Evolutionary conservation across 139 green algal genomes (phyloP), one percentile per base, ranked within the genome.

Genomic region (Pseudopediastrum boryanum): DNA sequence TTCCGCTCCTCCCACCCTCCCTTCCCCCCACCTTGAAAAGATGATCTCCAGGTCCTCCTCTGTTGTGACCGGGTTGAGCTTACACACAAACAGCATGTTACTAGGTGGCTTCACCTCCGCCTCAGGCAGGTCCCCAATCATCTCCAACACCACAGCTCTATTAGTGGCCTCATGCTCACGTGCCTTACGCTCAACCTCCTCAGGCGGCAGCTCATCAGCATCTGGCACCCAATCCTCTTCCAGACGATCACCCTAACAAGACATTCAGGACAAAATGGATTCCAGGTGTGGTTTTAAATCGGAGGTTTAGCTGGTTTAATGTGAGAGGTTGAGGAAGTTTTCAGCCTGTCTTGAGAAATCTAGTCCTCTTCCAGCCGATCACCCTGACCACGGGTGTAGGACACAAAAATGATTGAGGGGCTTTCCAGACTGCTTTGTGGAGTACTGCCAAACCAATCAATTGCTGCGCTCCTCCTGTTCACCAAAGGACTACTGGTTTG

Each of bases 41-140:
- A 99, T 99, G 86, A 98, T 98, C 71, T 99, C 97, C 78, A 99
- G 78, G 78, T 99, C 97, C 70, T 99, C 95, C 61, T 98, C 93
- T 31, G 74, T 83, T 33, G 84, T 89, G 0, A 89, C 88, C 4
- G 93, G 94, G 82, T 99, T 99, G 31, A 99, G 89, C 86, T 98
- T 98, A 92, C 96, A 99, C n/a, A 99, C 84, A 81, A 99, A 99
- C 3, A 99, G 85, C 87, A 98, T 92, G 85, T 98, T 96, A 71
- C 91, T 84, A 1, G 96, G 96, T 12, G 97, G 96, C 82, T 93
- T 94, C 35, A 90, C 95, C 35, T 99, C 96, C 12, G 93, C 95
- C 46, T 97, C 90, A 0, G 95, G 95, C 65, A 98, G 68, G 77
- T 97, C 92, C 0, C 94, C 96, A 78, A 99, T 95, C 97, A 99